Base-by-base conservation (phyloP, 2,329 filamentous ascomycete genomes). In the Gremmenia infestans region DNA sequence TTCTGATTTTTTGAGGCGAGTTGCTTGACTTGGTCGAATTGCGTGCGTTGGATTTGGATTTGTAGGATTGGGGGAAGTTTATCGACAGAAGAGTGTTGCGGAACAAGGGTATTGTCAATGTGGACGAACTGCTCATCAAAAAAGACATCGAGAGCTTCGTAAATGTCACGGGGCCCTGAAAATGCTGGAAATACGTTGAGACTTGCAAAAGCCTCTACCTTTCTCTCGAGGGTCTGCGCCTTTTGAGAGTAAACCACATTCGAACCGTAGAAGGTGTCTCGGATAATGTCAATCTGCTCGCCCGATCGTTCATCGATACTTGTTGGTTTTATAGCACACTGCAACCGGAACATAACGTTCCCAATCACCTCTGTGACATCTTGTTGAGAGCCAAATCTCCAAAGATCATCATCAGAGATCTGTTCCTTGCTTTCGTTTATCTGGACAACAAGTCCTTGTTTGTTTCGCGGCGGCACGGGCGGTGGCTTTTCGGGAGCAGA, bases 331-430 rank as follows among this genome's bases (percentile, higher is more conserved):
- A 97, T 92, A 2, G 93, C 92, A 52, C 89, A 91, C 66, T 94
- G 89, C n/a, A 97, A 78, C 50, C 94, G 88, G 67, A 93, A 91
- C 56, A 97, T 83, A 25, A 96, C 89, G 66, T 93, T 94, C 56
- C 91, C 91, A 75, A 97, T 92, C 47, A 97, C 93, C 72, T 99
- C 94, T 12, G 91, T 91, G 4, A 97, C 93, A 72, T 99, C 94
- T 73, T 99, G 92, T 68, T 99, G 94, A 36, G 68, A 63, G 22
- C 69, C 69, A 64, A 71, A 71, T 51, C 60, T 66, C 65, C 68
- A 69, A 40, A 69, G 51, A 40, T 70, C 65, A 28, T 67, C 64
- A n/a, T 68, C 62, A 5, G 67, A 55, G n/a, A 63, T 62, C n/a
- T 52, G 45, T n/a, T 64, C 54, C 40, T 64, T 67, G 11, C 45